These are phyloP conservation scores for Dendrothele bispora DNA, from an alignment of 768 basidiomycete genomes.

Conservation along the genomic window DNA sequence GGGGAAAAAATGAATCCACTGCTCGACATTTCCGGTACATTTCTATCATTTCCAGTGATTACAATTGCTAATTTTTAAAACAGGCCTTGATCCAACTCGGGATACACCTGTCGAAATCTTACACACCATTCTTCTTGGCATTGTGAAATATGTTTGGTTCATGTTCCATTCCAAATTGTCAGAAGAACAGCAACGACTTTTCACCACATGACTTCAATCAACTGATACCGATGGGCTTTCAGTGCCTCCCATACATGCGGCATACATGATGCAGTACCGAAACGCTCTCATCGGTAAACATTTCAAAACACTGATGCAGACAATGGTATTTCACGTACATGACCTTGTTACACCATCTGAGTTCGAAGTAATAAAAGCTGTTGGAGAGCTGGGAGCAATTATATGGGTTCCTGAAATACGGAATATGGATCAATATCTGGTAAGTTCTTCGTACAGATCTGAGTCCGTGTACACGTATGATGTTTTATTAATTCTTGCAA, in stretches of 20 bases:
- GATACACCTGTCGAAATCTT: slow-evolving; percentile 44
- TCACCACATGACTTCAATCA: slow-evolving; percentile 28
- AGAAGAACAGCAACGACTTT: slow-evolving; percentile 21
- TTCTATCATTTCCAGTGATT: no score
- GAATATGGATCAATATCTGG: slow-evolving; percentile 33
- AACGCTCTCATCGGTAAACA: slow-evolving; percentile 42
- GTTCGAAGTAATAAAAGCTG: slow-evolving; percentile 28
- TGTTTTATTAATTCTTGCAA: background rate
- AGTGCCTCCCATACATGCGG: slow-evolving; percentile 32
- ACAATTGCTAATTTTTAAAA: no score
- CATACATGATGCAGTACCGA: slow-evolving; percentile 43
- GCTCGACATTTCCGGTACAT: slow-evolving; percentile 24
- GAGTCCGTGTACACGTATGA: slow-evolving; percentile 28
- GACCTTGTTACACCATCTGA: slow-evolving; percentile 25
- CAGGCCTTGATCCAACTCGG: slow-evolving; percentile 12
- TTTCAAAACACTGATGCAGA: slow-evolving; percentile 38
- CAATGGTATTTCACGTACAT: slow-evolving; percentile 35
- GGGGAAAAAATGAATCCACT: slow-evolving; percentile 28
- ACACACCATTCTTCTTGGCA: slow-evolving; percentile 42
- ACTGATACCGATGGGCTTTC: slow-evolving; percentile 28
- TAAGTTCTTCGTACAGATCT: slow-evolving; percentile 18
- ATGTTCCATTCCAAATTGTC: slow-evolving; percentile 30
- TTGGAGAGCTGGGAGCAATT: slow-evolving; percentile 33
- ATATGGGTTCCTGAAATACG: slow-evolving; percentile 42
- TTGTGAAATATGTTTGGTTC: slow-evolving; percentile 45